phyloP scores from a whole-genome alignment of 2,329 filamentous ascomycete species.

The Emmonsia crescens region DNA sequence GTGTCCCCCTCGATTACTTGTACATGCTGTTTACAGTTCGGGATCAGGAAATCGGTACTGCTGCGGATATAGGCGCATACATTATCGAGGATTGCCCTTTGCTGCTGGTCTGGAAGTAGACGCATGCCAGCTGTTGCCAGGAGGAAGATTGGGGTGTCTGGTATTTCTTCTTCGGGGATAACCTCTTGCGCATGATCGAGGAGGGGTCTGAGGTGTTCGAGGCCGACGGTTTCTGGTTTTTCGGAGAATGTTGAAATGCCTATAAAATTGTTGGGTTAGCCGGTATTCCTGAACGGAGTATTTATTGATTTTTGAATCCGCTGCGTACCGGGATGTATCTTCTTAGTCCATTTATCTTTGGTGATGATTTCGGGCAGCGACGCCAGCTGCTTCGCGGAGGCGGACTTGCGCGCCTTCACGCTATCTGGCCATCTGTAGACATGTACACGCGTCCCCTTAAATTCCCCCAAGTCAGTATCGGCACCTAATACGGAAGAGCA shows the following conservation, averaged over 20 bases:
- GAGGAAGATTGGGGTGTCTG: slow-evolving; percentile 83
- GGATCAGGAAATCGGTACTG: slow-evolving; percentile 70
- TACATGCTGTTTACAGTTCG: slow-evolving; percentile 81
- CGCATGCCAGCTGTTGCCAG: slow-evolving; percentile 95
- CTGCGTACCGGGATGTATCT: slow-evolving; percentile 68
- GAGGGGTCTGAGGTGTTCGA: slow-evolving; percentile 67
- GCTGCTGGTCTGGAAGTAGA: slow-evolving; percentile 63
- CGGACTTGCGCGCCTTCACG: slow-evolving; percentile 51
- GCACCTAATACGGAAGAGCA: too few relatives aligned
- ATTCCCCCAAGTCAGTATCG: slow-evolving; percentile 6
- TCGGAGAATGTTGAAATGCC: slow-evolving; percentile 80
- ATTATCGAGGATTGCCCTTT: slow-evolving; percentile 59
- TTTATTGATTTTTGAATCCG: neutral
- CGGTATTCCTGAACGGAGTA: too few relatives aligned
- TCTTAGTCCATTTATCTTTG: slow-evolving; percentile 80
- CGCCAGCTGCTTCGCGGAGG: slow-evolving; percentile 48
- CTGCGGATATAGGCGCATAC: slow-evolving; percentile 73
- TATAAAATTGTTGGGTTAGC: slow-evolving; percentile 16
- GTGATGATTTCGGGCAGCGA: slow-evolving; percentile 71
- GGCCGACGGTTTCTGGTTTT: slow-evolving; percentile 63
- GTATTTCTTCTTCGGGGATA: slow-evolving; percentile 63
- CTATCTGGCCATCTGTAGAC: slow-evolving; percentile 89
- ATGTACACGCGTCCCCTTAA: slow-evolving; percentile 73
- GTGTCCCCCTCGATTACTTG: slow-evolving; percentile 94
- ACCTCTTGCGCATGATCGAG: slow-evolving; percentile 70